These are phyloP conservation scores for Polygonum aviculare DNA, from an alignment of 148 eudicot species.

Conservation along the genomic window DNA sequence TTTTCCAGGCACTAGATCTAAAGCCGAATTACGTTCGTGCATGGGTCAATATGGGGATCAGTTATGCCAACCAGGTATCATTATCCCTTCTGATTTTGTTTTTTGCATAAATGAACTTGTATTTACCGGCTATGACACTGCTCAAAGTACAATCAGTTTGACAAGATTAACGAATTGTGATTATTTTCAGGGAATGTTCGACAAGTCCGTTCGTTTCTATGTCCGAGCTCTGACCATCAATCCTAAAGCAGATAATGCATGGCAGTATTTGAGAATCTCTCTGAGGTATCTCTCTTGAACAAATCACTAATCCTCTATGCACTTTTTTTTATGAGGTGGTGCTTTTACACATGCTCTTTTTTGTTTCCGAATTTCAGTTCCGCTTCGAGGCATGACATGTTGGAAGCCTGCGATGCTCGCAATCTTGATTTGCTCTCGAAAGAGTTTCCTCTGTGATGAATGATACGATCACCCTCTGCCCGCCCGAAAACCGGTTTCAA, in stretches of 20 bases:
- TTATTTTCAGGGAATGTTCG: constrained; percentile 70
- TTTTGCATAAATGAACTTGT: not conserved
- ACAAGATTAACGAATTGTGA: not conserved
- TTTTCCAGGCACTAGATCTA: constrained; percentile 76
- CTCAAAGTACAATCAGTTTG: not conserved
- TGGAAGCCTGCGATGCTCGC: constrained; percentile 80
- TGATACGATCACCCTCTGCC: not conserved
- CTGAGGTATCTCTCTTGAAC: constrained; percentile 47
- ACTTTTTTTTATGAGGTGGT: not conserved
- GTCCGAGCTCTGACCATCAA: constrained; percentile 94
- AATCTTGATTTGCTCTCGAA: constrained; percentile 85
- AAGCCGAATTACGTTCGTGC: constrained; percentile 99
- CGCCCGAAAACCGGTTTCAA: not conserved
- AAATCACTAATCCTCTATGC: not conserved
- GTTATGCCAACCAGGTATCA: constrained; percentile 94
- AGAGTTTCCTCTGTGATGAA: constrained; percentile 70
- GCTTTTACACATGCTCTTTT: not conserved
- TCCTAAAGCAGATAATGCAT: constrained; percentile 97
- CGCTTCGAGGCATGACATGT: constrained; percentile 84
- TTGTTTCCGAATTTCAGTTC: constrained; percentile 36
- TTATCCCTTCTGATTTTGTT: not conserved
- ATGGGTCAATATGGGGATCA: constrained; percentile 99
- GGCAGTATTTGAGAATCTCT: constrained; percentile 95
- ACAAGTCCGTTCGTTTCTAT: constrained; percentile 89
- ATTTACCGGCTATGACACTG: not conserved